Conservation (phyloP, 1,284 basidiomycete genomes). For the Moesziomyces parantarcticus region DNA sequence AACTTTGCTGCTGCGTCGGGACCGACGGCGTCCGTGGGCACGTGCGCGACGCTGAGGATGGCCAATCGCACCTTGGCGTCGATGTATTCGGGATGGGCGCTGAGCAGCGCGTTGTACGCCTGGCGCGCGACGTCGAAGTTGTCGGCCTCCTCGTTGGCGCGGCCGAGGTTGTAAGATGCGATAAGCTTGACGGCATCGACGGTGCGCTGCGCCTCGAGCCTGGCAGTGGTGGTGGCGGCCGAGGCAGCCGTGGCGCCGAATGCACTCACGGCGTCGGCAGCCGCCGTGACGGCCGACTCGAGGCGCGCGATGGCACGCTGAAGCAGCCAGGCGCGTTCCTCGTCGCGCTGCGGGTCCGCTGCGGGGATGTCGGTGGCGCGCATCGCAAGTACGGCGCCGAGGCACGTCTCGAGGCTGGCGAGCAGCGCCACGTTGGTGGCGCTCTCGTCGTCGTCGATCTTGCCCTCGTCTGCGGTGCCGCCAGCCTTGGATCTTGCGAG, state of each 20-base stretch:
- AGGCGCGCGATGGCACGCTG: slow-evolving; percentile 45
- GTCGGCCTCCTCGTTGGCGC: slow-evolving; percentile 56
- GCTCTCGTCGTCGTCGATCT: slow-evolving; percentile 24
- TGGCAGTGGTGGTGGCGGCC: slow-evolving; percentile 27
- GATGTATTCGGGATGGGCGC: slow-evolving; percentile 65
- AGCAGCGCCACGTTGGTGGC: slow-evolving; percentile 32
- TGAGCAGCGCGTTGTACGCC: slow-evolving; percentile 60
- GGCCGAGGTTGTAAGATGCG: slow-evolving; percentile 64
- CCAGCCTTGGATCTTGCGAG: slow-evolving; percentile 21
- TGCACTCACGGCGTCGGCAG: slow-evolving; percentile 28
- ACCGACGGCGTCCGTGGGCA: slow-evolving; percentile 13
- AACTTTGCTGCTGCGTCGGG: slow-evolving; percentile 22
- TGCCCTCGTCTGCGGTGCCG: slow-evolving; percentile 6
- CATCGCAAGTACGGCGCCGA: slow-evolving; percentile 55
- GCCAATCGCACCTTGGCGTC: slow-evolving; percentile 66
- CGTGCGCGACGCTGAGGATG: slow-evolving; percentile 52
- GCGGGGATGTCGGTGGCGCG: slow-evolving; percentile 42
- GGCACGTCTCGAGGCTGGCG: slow-evolving; percentile 48
- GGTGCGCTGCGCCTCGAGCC: slow-evolving; percentile 37
- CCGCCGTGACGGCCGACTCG: slow-evolving; percentile 42
- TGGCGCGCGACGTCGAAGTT: slow-evolving; percentile 54
- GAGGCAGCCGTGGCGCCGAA: slow-evolving; percentile 26
- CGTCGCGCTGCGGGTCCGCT: slow-evolving; percentile 31
- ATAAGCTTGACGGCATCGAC: slow-evolving; percentile 57
- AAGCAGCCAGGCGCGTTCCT: slow-evolving; percentile 44